These are phyloP conservation scores for Fusarium sambucinum DNA, from an alignment of 2,329 filamentous ascomycete genomes.

Conservation along the genomic window DNA sequence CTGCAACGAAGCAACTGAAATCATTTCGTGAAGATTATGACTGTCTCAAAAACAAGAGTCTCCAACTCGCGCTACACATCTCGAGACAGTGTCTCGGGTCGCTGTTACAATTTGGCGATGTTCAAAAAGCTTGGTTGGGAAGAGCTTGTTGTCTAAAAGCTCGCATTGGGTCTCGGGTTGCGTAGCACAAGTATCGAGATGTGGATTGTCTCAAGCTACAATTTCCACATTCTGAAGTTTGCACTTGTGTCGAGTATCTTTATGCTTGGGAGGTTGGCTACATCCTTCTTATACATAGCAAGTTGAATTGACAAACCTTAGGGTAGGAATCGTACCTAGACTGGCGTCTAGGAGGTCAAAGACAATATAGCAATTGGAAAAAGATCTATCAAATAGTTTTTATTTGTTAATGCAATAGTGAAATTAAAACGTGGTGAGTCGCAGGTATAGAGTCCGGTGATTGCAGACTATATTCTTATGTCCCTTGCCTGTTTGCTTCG, in stretches of 20 bases:
- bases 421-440: background rate
- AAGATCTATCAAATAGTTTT: background rate
- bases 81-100: slow-evolving; percentile 17
- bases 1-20: background rate
- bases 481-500: background rate
- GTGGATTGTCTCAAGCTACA: slow-evolving; percentile 30
- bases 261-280: background rate
- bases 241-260: background rate
- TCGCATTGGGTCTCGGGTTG: slow-evolving; percentile 19
- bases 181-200: slow-evolving; percentile 16
- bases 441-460: background rate
- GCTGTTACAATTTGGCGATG: background rate
- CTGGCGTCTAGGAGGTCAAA: background rate
- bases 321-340: background rate
- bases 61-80: background rate
- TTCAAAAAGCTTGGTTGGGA: background rate
- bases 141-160: slow-evolving; percentile 1
- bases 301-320: background rate
- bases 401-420: background rate
- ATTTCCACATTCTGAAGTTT: slow-evolving; percentile 5
- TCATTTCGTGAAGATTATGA: background rate
- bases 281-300: background rate
- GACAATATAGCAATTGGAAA: background rate
- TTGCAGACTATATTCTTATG: background rate
- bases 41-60: background rate